phyloP scores from a whole-genome alignment of 2,329 filamentous ascomycete species.

The Penicillium capsulatum region DNA sequence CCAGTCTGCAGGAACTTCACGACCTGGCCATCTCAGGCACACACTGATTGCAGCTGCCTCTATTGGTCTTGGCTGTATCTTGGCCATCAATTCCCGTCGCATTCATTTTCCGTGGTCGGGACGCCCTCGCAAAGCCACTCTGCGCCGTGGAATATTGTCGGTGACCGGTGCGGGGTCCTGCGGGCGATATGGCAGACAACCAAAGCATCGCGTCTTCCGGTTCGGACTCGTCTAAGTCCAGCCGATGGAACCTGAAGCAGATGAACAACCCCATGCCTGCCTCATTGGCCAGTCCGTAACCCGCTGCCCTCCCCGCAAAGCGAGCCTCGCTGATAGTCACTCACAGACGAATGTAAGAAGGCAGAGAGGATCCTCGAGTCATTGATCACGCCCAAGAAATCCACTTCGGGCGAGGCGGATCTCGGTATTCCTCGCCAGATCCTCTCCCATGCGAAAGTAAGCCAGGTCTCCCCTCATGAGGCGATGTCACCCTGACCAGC shows the following conservation, averaged over 20 bases:
- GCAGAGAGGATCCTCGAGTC: conserved; percentile 89
- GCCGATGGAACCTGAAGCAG: not conserved
- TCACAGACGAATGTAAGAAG: conserved; percentile 87
- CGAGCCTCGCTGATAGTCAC: too few species aligned
- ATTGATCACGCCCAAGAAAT: conserved; percentile 69
- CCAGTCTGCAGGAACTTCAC: too few species aligned
- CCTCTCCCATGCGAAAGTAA: conserved; percentile 81
- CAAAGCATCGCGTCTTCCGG: not conserved
- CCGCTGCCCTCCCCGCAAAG: too few species aligned
- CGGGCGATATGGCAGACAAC: not conserved
- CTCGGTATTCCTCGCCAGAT: conserved; percentile 88
- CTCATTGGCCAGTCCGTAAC: conserved; percentile 1
- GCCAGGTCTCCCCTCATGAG: not conserved
- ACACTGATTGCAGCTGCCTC: too few species aligned
- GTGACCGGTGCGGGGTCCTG: not conserved
- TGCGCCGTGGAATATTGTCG: too few species aligned
- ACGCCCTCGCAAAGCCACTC: too few species aligned
- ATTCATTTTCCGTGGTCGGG: too few species aligned
- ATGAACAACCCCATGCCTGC: conserved; percentile 1
- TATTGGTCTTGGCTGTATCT: too few species aligned
- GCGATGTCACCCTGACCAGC: not conserved
- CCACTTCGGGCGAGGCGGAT: conserved; percentile 72
- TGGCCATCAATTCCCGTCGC: too few species aligned
- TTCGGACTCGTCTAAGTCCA: not conserved
- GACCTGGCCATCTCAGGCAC: too few species aligned